A percentile compares a stretch with the other conserved stretches of the same genome.
phyloP scores from a whole-genome alignment of 352 stramenopile species.

The Sclerospora graminicola region DNA sequence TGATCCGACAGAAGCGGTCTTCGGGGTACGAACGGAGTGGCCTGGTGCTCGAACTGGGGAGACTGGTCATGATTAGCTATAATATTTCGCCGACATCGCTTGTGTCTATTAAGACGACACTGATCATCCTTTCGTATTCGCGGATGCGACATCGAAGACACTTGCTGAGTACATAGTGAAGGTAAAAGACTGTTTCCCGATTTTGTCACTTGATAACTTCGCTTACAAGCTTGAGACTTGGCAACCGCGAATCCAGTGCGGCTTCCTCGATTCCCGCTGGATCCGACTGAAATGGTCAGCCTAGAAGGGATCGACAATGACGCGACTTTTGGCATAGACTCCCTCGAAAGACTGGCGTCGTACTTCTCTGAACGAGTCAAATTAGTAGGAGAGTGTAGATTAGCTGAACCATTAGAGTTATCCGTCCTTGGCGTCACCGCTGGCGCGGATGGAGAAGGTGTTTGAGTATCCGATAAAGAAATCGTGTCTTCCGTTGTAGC shows the following conservation, averaged over 20 bases:
- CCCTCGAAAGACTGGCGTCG: background rate
- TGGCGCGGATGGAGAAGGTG: constrained; percentile 7
- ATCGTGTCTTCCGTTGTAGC: background rate
- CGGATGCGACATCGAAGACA: background rate
- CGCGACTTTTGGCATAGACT: background rate
- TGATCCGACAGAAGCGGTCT: background rate
- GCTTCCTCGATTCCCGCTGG: background rate
- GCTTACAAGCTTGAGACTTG: constrained; percentile 9
- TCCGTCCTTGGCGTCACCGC: constrained; percentile 7
- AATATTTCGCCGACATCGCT: constrained; percentile 9
- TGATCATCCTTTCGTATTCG: constrained; percentile 1
- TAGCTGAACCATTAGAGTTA: constrained; percentile 1
- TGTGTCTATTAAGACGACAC: background rate
- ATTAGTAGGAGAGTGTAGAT: background rate
- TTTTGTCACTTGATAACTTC: background rate
- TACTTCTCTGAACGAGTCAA: background rate
- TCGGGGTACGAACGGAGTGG: background rate
- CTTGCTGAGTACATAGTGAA: constrained; percentile 1
- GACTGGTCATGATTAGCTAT: constrained; percentile 1
- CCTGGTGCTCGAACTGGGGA: constrained; percentile 11
- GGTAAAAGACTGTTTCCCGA: background rate
- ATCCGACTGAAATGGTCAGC: constrained; percentile 9
- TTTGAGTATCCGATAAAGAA: constrained; percentile 1
- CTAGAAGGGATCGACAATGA: constrained; percentile 9
- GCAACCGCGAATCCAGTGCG: constrained; percentile 3